Base-by-base conservation (phyloP, 495 filamentous ascomycete genomes). In the Aspergillus ellipticus region DNA sequence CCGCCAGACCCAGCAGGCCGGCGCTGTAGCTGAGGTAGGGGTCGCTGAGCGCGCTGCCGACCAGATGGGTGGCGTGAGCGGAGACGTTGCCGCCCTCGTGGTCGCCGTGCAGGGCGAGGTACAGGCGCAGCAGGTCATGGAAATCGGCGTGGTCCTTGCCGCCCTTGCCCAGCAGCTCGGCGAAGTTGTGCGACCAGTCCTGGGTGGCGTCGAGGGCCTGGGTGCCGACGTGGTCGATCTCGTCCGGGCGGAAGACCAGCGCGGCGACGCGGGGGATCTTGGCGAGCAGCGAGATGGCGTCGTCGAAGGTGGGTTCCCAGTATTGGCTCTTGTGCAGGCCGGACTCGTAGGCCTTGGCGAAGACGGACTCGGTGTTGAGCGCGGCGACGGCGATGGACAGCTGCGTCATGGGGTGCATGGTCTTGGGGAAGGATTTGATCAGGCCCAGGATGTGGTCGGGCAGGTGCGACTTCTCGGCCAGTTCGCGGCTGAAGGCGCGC, bases 71-170 rank as follows among this genome's bases (percentile, higher is more conserved):
- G n/a, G 94, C 78, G 70, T 98, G 94, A 4, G 94, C 94, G 1
- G 92, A 96, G 53, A 97, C 94, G 66, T 98, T 98, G 51, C 94
- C 94, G 54, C 94, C 94, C 71, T 98, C 94, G 77, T 98, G 94
- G 74, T 98, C 94, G 43, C 93, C 93, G 77, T 98, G 94, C 10
- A 98, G 85, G 22, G 94, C 93, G 17, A 98, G 84, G 75, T 98
- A 98, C 17, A 98, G 73, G 55, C 94, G 81, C 22, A 98, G 81
- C 17, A 97, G 79, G 63, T 98, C 94, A 67, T 97, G 93, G 82
- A 98, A 98, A 71, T 90, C 89, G 70, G 90, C 84, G 66, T 96
- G 86, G 66, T 92, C 76, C 62, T 83, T 79, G 55, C 91, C 92
- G 41, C 84, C 85, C 74, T 94, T 96, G 63, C 94, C 94, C 26